Base-by-base conservation (phyloP, 208 protist genomes). In the Leishmania turanica region DNA sequence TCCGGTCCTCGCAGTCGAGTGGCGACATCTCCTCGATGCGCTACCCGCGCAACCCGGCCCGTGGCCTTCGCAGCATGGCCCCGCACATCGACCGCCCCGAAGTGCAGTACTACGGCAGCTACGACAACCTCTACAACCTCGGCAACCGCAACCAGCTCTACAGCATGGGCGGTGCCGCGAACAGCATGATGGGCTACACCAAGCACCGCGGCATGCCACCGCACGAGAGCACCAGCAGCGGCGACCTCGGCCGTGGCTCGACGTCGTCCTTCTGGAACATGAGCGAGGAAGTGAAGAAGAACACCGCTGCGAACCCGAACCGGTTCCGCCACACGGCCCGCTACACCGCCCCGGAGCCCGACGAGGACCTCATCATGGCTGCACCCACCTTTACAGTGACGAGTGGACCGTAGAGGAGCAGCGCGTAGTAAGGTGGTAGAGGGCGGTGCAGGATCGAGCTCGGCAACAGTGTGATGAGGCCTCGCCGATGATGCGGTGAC, bases 61-160 rank as follows among this genome's bases (percentile, higher is more conserved):
- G 81, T 19, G 81, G 81, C 2, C 54, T 69, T 9, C 81, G 66
- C 19, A 8, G 15, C 34, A 31, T 65, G 19, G 53, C 68, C 3
- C 6, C 81, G 47, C 75, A 66, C 17, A 49, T 73, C 58, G 13
- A 73, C 19, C 81, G 71, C 21, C 9, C 74, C 2, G 56, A 78
- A 40, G 9, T 54, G 19, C 75, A 66, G 69, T 84, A 77, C 75
- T 84, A 84, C 76, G 53, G 81, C 70, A 84, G 81, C 76, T 84
- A 80, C 70, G 81, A 84, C 76, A 84, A 80, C 70, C 76, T 84
- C 54, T 80, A 77, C 81, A 84, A 27, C 51, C 76, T 80, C 76
- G 76, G 81, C 21, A 54, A 62, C 6, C 81, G 81, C 42, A 62
- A 37, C 42, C 75, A 84, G 65, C 56, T 53, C 58, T 77, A 84